phyloP scores from a whole-genome alignment of 306 rosid species.

The Cicer pinnatifidum region DNA sequence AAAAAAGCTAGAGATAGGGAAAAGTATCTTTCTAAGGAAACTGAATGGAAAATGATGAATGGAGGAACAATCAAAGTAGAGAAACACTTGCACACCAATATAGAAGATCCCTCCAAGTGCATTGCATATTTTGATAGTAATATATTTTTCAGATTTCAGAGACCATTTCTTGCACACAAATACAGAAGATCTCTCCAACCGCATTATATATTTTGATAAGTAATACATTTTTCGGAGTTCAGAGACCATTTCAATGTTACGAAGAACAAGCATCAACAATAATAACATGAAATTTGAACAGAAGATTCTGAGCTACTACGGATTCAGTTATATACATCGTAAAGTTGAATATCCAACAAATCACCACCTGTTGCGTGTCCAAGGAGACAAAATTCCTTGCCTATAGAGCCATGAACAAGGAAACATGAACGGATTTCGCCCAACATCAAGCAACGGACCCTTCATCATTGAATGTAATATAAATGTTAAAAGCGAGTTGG shows the following conservation, averaged over 20 bases:
- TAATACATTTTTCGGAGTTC: conserved; percentile 5
- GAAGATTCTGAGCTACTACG: neutral
- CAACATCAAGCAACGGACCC: conserved; percentile 95
- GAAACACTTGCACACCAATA: conserved; percentile 16
- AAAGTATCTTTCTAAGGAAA: conserved; percentile 30
- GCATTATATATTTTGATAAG: conserved; percentile 11
- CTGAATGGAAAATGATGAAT: neutral
- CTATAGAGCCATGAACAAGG: conserved; percentile 87
- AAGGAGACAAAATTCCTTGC: conserved; percentile 85
- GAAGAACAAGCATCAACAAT: conserved; percentile 3
- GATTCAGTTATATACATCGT: conserved; percentile 36
- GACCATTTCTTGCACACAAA: conserved; percentile 27
- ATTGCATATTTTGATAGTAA: neutral
- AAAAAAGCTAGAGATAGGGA: conserved; percentile 9
- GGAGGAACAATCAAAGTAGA: conserved; percentile 38
- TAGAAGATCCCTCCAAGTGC: conserved; percentile 28
- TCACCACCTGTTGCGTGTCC: conserved; percentile 80
- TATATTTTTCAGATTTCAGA: conserved; percentile 6
- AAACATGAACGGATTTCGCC: conserved; percentile 81
- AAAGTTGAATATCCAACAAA: conserved; percentile 52
- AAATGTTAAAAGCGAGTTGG: conserved; percentile 28
- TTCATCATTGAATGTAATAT: conserved; percentile 52
- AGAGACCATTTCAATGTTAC: conserved; percentile 19
- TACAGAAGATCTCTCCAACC: conserved; percentile 24
- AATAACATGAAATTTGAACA: neutral